These are phyloP conservation scores for Haplosporangium sp. DNA, from an alignment of 371 early-diverging fungal genomes.

Conservation along the genomic window DNA sequence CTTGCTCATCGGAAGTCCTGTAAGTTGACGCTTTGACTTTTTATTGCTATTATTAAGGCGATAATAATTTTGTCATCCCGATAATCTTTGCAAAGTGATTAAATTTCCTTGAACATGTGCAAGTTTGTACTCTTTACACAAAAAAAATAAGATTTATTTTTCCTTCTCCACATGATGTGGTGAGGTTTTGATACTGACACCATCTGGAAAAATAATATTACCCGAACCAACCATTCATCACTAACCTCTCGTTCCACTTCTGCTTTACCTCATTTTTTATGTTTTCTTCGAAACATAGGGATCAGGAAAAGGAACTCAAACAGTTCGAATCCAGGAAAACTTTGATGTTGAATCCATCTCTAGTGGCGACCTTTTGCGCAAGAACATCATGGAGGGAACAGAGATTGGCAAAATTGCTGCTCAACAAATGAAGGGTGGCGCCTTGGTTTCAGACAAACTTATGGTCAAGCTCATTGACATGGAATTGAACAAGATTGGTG, in stretches of 20 bases:
- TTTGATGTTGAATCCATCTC: constrained; percentile 80
- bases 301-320: constrained; percentile 91
- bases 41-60: neutral
- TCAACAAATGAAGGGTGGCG: constrained; percentile 70
- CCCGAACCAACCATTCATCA: neutral
- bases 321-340: constrained; percentile 74
- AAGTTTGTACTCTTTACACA: neutral
- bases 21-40: constrained; percentile 43
- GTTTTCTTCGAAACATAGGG: constrained; percentile 60
- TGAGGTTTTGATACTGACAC: too few species aligned
- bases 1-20: constrained; percentile 72
- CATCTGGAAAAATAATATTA: neutral
- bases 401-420: constrained; percentile 74
- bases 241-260: neutral
- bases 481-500: constrained; percentile 68
- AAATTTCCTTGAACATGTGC: constrained; percentile 4
- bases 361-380: constrained; percentile 87
- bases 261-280: too few species aligned
- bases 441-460: constrained; percentile 82
- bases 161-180: constrained; percentile 6
- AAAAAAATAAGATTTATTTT: neutral
- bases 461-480: constrained; percentile 80
- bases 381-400: constrained; percentile 79
- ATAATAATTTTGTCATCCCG: neutral
- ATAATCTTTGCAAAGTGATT: neutral